Base-by-base conservation (phyloP, 2,329 filamentous ascomycete species). In the Alternaria gansuensis region DNA sequence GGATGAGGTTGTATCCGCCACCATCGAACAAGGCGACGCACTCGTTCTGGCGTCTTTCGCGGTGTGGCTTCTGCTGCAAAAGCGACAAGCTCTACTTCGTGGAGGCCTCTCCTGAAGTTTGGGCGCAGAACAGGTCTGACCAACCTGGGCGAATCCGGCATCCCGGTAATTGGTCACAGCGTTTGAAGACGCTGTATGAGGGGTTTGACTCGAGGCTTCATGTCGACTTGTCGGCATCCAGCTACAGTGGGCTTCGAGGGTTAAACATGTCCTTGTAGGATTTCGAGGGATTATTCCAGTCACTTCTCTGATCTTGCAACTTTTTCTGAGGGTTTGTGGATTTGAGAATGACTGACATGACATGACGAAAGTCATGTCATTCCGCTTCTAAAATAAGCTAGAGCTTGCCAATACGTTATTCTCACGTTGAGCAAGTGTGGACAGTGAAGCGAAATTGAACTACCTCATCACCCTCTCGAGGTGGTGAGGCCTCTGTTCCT, bases 351-450 rank as follows among this genome's bases (percentile, higher is more conserved):
- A 40, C 37, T 40, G 21, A 11, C 3, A 24, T 14, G 21, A 11
- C 3, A 24, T 14, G 21, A n/a, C n/a, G n/a, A n/a, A n/a, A n/a
- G 28, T 45, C 17, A 23, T 56, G 44, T 28, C 34, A 33, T 60
- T 69, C 63, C 61, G 76, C 77, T 77, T 76, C 74, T 68, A 75
- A 48, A 72, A 72, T 74, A 74, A 73, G 77, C 77, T 79, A 79
- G 77, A 79, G 77, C 77, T 73, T 69, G 71, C 66, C 76, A 63
- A 66, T 70, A 72, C 69, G 75, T 66, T 70, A 71, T 70, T 64
- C 52, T 65, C 61, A 75, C 73, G 76, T 65, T 74, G 65, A 69
- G 67, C 71, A 68, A 78, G 77, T 79, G 77, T 79, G 76, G 76
- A 79, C 77, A 79, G 71, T 67, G 74, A 76, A 77, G 77, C 77